phyloP scores from a whole-genome alignment of 2,329 filamentous ascomycete genomes.

The Clarireedia monteithiana region DNA sequence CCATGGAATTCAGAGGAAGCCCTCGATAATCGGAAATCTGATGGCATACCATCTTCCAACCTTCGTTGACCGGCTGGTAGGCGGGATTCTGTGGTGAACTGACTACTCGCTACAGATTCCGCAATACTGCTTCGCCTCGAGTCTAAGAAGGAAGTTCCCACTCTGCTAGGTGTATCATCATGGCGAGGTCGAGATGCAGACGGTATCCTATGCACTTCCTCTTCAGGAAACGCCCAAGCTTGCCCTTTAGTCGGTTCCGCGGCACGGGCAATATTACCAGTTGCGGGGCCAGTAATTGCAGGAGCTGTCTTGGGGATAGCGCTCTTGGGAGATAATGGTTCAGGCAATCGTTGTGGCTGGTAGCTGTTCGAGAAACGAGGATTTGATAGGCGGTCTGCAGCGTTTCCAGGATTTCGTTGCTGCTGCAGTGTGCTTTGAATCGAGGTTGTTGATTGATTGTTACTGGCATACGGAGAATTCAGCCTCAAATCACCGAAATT shows the following conservation, averaged over 20 bases:
- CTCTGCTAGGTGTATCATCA: slow-evolving; percentile 32
- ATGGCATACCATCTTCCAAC: slow-evolving; percentile 52
- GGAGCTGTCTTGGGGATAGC: slow-evolving; percentile 56
- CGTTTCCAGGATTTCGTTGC: slow-evolving; percentile 50
- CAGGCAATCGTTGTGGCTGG: slow-evolving; percentile 44
- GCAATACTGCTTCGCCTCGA: slow-evolving; percentile 71
- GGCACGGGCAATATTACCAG: slow-evolving; percentile 57
- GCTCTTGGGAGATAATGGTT: slow-evolving; percentile 10
- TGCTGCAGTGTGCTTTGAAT: slow-evolving; percentile 64
- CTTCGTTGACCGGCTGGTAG: slow-evolving; percentile 65
- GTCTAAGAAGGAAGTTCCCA: slow-evolving; percentile 36
- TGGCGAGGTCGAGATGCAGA: slow-evolving; percentile 39
- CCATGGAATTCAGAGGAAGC: slow-evolving; percentile 44
- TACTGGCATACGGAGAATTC: slow-evolving; percentile 64
- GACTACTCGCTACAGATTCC: slow-evolving; percentile 71
- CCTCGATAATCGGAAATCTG: slow-evolving; percentile 38
- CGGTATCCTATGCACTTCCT: slow-evolving; percentile 49
- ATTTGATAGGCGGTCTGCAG: slow-evolving; percentile 39
- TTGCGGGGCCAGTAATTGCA: slow-evolving; percentile 65
- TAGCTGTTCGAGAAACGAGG: slow-evolving; percentile 57
- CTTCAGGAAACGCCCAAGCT: slow-evolving; percentile 77
- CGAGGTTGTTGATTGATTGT: slow-evolving; percentile 69
- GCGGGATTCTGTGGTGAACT: slow-evolving; percentile 67
- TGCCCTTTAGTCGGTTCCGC: slow-evolving; percentile 75
- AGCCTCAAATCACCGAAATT: slow-evolving; percentile 63